Base-by-base conservation (phyloP, 192 early-diverging fungal genomes). In the Backusella luteola region DNA sequence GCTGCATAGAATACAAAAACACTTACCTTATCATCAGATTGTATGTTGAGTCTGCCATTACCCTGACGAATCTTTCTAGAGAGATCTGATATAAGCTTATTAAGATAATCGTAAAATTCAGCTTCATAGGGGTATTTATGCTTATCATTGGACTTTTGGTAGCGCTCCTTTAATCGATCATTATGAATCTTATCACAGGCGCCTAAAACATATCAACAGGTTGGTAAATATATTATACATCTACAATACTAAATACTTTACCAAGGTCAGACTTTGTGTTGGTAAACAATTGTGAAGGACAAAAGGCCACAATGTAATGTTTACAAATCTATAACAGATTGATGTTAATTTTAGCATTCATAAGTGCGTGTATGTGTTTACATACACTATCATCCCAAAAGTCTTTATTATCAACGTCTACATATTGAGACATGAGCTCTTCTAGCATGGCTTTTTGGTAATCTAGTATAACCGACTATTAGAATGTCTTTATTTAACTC, bases 201-300 rank as follows among this genome's bases (percentile, higher is more conserved):
- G 21, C 83, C 83, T 83, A 52, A 35, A 49, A 75, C 6, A 12
- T n/a, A 32, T 7, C 6, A 14, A 38, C 0, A 32, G 8, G 26
- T 34, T 32, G 34, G 38, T 77, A 23, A 52, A 35, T 67, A 6
- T 67, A 67, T 35, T 67, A 35, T 2, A 5, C 17, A 35, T 67
- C 1, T 68, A 49, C 19, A 19, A n/a, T 49, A n/a, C 0, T 19
- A n/a, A n/a, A n/a, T 29, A 7, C 6, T n/a, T 79, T 86, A 83
- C 91, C 92, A 77, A 95, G 87, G 76, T 94, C 93, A 26, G 91
- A 91, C 82, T 96, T 96, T 5, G 94, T 96, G 81, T 96, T 96
- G 73, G 90, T 91, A 82, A 96, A 96, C n/a, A 93, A 84, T 68
- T 90, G 88, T 70, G 90, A 87, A 26, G 94, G 93, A 72, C 94